Percentiles rank a stretch among this genome's conserved stretches.
These are phyloP conservation scores for Colletotrichum salicis DNA, from an alignment of 2,329 filamentous ascomycete species.

Conservation along the genomic window DNA sequence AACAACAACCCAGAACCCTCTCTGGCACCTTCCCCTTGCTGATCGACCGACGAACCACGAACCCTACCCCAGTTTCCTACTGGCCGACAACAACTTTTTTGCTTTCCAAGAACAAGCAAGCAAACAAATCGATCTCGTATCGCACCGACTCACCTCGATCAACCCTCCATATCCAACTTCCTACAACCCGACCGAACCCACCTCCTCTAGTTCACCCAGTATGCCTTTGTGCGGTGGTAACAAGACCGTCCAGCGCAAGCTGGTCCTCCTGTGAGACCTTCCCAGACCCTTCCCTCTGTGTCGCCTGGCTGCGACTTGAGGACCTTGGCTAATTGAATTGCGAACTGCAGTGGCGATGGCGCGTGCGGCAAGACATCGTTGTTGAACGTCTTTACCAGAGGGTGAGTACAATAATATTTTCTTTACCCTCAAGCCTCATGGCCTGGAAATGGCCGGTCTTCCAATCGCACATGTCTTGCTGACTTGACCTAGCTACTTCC, in stretches of 20 bases:
- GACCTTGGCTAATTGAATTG: constrained; percentile 28
- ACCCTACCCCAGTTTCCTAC: background rate
- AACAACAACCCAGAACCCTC: constrained; percentile 9
- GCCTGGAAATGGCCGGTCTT: background rate
- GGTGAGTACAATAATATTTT: constrained; percentile 65
- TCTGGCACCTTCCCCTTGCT: constrained; percentile 11
- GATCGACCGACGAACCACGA: constrained; percentile 7
- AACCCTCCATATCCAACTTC: background rate
- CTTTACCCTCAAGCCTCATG: background rate
- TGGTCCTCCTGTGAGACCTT: constrained; percentile 83
- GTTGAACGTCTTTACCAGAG: constrained; percentile 98
- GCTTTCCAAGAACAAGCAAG: constrained; percentile 9
- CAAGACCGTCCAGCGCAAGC: constrained; percentile 94
- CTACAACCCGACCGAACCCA: background rate
- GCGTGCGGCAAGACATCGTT: constrained; percentile 97
- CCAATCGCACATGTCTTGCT: constrained; percentile 2
- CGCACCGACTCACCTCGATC: constrained; percentile 5
- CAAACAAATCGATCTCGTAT: background rate
- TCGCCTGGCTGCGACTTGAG: constrained; percentile 6
- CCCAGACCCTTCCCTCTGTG: constrained; percentile 32
- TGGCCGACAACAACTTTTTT: background rate
- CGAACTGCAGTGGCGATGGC: constrained; percentile 80
- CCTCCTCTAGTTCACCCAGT: constrained; percentile 1
- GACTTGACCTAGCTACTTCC: constrained; percentile 78
- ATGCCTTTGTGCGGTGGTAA: constrained; percentile 70